Conservation (phyloP, 805 yeast species). For the Myxozyma kluyveri region DNA sequence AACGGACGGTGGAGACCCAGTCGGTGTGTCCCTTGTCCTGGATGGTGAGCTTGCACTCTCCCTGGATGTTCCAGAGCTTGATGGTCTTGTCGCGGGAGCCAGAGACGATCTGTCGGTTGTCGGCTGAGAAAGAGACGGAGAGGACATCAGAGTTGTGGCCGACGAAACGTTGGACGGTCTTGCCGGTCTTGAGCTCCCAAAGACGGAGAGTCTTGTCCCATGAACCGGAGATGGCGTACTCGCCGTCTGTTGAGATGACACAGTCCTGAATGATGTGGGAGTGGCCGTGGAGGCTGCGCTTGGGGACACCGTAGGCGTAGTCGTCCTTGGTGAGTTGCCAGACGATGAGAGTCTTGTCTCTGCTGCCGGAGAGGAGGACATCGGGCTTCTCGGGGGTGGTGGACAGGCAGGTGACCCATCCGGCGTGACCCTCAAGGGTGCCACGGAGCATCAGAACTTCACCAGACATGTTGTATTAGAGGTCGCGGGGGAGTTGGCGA, state of each 20-base stretch:
- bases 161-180: constrained; percentile 87
- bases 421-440: constrained; percentile 95
- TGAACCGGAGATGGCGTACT: constrained; percentile 96
- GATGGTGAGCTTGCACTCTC: constrained; percentile 93
- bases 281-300: constrained; percentile 96
- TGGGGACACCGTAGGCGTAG: constrained; percentile 96
- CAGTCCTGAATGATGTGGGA: constrained; percentile 98
- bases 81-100: constrained; percentile 99
- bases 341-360: constrained; percentile 97
- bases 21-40: constrained; percentile 81
- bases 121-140: constrained; percentile 93
- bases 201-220: constrained; percentile 99
- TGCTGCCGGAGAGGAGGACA: constrained; percentile 94
- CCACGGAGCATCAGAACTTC: constrained; percentile 74
- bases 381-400: constrained; percentile 98
- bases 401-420: constrained; percentile 98
- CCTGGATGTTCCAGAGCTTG: constrained; percentile 98
- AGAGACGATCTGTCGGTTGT: constrained; percentile 96
- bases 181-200: constrained; percentile 96
- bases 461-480: constrained; percentile 29
- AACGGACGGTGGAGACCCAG: constrained; percentile 98
- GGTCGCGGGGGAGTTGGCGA: too few relatives aligned
- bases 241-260: constrained; percentile 96
- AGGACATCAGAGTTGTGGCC: constrained; percentile 98
- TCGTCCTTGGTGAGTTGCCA: constrained; percentile 97